phyloP scores from a whole-genome alignment of 2,329 filamentous ascomycete genomes.

The Colletotrichum lindemuthianum region DNA sequence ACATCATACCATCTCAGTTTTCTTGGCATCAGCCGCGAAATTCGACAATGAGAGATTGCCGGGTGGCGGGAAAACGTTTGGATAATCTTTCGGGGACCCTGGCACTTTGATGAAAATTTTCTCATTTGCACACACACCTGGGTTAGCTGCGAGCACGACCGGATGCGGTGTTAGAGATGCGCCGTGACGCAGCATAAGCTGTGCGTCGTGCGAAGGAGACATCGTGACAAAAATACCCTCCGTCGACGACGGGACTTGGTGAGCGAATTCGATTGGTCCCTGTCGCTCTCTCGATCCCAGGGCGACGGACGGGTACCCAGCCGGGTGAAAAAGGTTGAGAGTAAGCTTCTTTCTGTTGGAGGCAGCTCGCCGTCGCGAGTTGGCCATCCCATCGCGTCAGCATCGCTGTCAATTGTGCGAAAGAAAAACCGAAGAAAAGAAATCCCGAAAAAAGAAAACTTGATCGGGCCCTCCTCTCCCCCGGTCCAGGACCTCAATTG shows the following conservation, averaged over 20 bases:
- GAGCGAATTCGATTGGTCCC: not conserved
- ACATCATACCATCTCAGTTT: slow-evolving; percentile 8
- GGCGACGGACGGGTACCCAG: slow-evolving; percentile 4
- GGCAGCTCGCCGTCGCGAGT: not conserved
- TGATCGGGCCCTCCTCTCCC: no score
- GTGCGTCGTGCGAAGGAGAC: not conserved
- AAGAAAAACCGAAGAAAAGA: no score
- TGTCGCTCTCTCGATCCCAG: not conserved
- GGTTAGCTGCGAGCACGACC: slow-evolving; percentile 1
- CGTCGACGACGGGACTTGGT: slow-evolving; percentile 2
- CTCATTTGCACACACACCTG: not conserved
- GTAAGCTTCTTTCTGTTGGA: slow-evolving; percentile 1
- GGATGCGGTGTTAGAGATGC: slow-evolving; percentile 22
- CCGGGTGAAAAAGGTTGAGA: not conserved
- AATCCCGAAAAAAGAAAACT: no score
- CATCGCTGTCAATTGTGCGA: no score
- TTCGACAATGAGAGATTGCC: not conserved
- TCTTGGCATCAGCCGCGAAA: slow-evolving; percentile 22
- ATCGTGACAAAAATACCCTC: not conserved
- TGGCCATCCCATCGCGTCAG: no score
- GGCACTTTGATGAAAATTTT: not conserved
- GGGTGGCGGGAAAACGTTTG: not conserved
- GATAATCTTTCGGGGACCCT: not conserved
- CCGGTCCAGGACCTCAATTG: not conserved
- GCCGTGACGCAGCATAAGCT: slow-evolving; percentile 16